Evolutionary conservation across 2,329 filamentous ascomycete genomes (phyloP).

Genomic region (Trichoderma atroviride): DNA sequence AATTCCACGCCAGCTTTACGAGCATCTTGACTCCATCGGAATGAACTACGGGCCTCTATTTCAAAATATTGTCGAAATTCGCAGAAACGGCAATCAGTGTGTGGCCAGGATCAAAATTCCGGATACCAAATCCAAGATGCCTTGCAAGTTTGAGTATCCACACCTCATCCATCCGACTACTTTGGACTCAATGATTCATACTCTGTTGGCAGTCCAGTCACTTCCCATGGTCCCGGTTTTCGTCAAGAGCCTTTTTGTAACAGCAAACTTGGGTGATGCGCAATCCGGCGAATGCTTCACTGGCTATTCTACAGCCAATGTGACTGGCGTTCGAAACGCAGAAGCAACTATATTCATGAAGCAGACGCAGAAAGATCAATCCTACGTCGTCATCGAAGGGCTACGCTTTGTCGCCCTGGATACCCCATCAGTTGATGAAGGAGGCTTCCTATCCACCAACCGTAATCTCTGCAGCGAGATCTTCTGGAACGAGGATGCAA

Average conservation of each 20-base stretch:
- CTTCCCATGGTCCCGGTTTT: constrained; percentile 54
- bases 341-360: constrained; percentile 50
- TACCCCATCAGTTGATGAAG: constrained; percentile 31
- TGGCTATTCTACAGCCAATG: constrained; percentile 46
- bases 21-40: constrained; percentile 52
- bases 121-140: constrained; percentile 57
- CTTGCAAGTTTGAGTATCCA: constrained; percentile 54
- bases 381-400: constrained; percentile 49
- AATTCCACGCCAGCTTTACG: constrained; percentile 52
- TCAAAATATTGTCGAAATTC: constrained; percentile 48
- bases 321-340: constrained; percentile 43
- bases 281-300: constrained; percentile 40
- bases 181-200: constrained; percentile 59
- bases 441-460: constrained; percentile 51
- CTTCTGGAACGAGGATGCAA: constrained; percentile 48
- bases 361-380: constrained; percentile 37
- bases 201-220: constrained; percentile 49
- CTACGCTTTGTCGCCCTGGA: constrained; percentile 47
- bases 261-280: constrained; percentile 41
- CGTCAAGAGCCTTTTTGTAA: constrained; percentile 51
- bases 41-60: constrained; percentile 56
- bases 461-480: constrained; percentile 54
- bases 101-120: constrained; percentile 48
- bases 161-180: constrained; percentile 62
- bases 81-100: constrained; percentile 40